These are phyloP conservation scores for Clarireedia hainanense DNA, from an alignment of 2,329 filamentous ascomycete genomes.

Conservation along the genomic window DNA sequence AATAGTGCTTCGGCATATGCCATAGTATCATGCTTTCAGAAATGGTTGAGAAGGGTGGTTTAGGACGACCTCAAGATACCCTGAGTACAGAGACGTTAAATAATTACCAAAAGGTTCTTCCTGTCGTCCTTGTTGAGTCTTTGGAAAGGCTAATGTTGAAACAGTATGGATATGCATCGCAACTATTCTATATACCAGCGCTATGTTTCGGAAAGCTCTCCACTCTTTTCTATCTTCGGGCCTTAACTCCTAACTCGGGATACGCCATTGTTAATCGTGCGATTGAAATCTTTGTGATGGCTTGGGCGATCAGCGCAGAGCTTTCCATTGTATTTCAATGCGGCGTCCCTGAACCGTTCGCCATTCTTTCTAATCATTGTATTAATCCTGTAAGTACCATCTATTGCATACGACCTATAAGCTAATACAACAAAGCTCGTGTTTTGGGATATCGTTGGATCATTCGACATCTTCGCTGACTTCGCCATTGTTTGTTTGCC, in stretches of 20 bases:
- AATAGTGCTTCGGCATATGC: slow-evolving; percentile 3
- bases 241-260: background rate
- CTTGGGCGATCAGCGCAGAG: slow-evolving; percentile 3
- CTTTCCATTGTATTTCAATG: slow-evolving; percentile 22
- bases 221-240: slow-evolving; percentile 8
- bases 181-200: slow-evolving; percentile 24
- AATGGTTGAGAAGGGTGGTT: slow-evolving; percentile 14
- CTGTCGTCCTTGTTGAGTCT: background rate
- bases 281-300: background rate
- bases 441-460: slow-evolving; percentile 42
- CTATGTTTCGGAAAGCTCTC: slow-evolving; percentile 25
- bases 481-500: slow-evolving; percentile 39
- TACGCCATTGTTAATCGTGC: slow-evolving; percentile 11
- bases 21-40: slow-evolving; percentile 10
- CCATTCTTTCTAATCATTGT: slow-evolving; percentile 17
- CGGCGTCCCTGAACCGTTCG: slow-evolving; percentile 22
- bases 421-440: slow-evolving; percentile 6
- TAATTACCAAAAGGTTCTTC: slow-evolving; percentile 16
- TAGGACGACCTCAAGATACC: slow-evolving; percentile 12
- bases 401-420: background rate
- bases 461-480: slow-evolving; percentile 40
- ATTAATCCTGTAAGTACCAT: slow-evolving; percentile 15
- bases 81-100: slow-evolving; percentile 7
- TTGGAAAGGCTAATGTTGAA: background rate
- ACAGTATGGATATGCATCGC: slow-evolving; percentile 23